Conservation (phyloP, 139 green algal genomes). For the Prasinococcaceae sp. region DNA sequence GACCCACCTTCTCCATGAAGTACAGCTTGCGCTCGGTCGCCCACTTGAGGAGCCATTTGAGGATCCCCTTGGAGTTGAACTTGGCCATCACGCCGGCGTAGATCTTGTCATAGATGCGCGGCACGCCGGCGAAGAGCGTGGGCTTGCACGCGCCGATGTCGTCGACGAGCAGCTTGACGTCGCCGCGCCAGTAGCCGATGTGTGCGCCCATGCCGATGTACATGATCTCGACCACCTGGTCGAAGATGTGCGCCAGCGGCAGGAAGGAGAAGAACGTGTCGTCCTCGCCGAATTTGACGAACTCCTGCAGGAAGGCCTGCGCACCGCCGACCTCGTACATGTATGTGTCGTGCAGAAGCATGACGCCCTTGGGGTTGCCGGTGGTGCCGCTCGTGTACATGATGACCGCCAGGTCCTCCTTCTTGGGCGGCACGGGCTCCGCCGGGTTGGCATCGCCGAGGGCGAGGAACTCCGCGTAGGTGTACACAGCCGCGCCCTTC, state of each 20-base stretch:
- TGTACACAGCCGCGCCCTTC: too few relatives aligned
- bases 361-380: slow-evolving; percentile 60
- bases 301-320: too few relatives aligned
- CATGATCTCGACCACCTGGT: slow-evolving; percentile 22
- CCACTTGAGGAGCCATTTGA: slow-evolving; percentile 53
- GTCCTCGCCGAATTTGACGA: slow-evolving; percentile 4
- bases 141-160: slow-evolving; percentile 70
- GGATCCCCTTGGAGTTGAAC: slow-evolving; percentile 28
- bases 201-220: slow-evolving; percentile 15
- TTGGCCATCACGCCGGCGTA: slow-evolving; percentile 53
- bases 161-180: slow-evolving; percentile 63
- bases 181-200: slow-evolving; percentile 28
- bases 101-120: slow-evolving; percentile 91
- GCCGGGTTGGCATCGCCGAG: slow-evolving; percentile 10
- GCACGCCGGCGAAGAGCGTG: slow-evolving; percentile 83
- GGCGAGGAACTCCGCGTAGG: background rate
- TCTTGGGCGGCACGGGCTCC: slow-evolving; percentile 9
- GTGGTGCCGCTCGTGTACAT: slow-evolving; percentile 57
- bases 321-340: too few relatives aligned
- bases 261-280: slow-evolving; percentile 30
- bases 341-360: slow-evolving; percentile 61
- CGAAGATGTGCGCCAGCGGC: slow-evolving; percentile 33
- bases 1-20: slow-evolving; percentile 43
- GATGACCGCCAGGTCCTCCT: slow-evolving; percentile 20
- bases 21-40: slow-evolving; percentile 55